A percentile compares a stretch with the other conserved stretches of the same genome.
phyloP scores from a whole-genome alignment of 108 stramenopile genomes.

The Stephanodiscus triporus region DNA sequence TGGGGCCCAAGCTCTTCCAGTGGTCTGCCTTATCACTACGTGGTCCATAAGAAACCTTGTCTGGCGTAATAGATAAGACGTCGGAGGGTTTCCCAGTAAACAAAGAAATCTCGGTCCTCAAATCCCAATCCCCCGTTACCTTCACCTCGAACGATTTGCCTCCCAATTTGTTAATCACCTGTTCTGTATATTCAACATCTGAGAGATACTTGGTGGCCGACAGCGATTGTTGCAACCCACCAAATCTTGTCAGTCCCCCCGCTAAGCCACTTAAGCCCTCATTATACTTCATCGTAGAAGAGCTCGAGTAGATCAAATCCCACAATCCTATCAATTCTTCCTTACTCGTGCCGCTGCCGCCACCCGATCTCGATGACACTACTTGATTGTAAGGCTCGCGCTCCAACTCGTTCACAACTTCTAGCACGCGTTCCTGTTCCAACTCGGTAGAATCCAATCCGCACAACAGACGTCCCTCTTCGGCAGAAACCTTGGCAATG shows the following conservation, averaged over 20 bases:
- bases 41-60: constrained; percentile 73
- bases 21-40: constrained; percentile 81
- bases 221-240: constrained; percentile 63
- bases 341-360: constrained; percentile 22
- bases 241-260: constrained; percentile 78
- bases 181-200: constrained; percentile 80
- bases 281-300: constrained; percentile 85
- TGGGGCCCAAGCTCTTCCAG: constrained; percentile 84
- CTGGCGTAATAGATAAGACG: constrained; percentile 68
- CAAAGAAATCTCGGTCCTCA: constrained; percentile 65
- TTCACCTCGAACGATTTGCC: constrained; percentile 72
- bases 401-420: constrained; percentile 64
- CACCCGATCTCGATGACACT: neutral
- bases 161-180: constrained; percentile 62
- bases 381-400: constrained; percentile 59
- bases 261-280: constrained; percentile 83
- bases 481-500: constrained; percentile 41
- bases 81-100: constrained; percentile 77
- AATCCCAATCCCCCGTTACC: constrained; percentile 79
- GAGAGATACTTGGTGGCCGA: constrained; percentile 59
- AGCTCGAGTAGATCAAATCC: constrained; percentile 81
- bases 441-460: constrained; percentile 68
- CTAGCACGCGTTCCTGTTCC: constrained; percentile 68
- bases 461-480: constrained; percentile 63
- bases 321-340: constrained; percentile 74